Evolutionary conservation across 148 eudicot genomes (phyloP), one percentile per base, ranked within the genome.

Genomic region (Diospyros lotus): DNA sequence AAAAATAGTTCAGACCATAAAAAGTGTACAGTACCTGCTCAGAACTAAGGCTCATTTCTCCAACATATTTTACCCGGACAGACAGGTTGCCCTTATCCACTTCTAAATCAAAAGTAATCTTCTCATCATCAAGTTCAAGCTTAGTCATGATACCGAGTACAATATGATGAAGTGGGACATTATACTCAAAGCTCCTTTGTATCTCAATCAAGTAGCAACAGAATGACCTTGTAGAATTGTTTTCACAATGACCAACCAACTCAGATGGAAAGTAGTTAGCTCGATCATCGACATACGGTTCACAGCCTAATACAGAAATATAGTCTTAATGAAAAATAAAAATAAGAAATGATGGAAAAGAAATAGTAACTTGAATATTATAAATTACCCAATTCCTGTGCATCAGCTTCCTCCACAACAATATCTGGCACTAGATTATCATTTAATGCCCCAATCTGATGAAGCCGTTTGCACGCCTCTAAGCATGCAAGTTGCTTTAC

Each of bases 361-460:
- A n/a, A 40, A 68, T 5, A 28, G 28, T 28, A 28, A 28, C 28
- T 28, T 2, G 40, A 0, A 41, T 53, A 62, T 41, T 4, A 3
- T 52, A 18, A 39, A 18, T 1, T 66, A 89, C 98, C 89, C 9
- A 68, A 60, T 66, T 89, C 90, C 54, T 87, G 84, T 17, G 68
- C 77, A 4, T 76, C 78, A 45, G 78, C 73, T 83, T 86, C 88
- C 66, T 91, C 93, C 71, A 73, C 86, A 40, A 90, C 85, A 64
- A 90, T 84, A 79, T 91, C 97, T 1, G 98, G 98, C 18, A 92
- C 93, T 63, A 94, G 95, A 72, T 72, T 80, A 77, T 94, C 95
- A 12, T 95, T 90, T 75, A 94, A 80, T 71, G 97, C 92, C 73
- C 96, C 92, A 44, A 79, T 78, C 77, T 80, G 70, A 69, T 94